phyloP scores from a whole-genome alignment of 164 flowering plant genomes.

The Magnolia sinica region DNA sequence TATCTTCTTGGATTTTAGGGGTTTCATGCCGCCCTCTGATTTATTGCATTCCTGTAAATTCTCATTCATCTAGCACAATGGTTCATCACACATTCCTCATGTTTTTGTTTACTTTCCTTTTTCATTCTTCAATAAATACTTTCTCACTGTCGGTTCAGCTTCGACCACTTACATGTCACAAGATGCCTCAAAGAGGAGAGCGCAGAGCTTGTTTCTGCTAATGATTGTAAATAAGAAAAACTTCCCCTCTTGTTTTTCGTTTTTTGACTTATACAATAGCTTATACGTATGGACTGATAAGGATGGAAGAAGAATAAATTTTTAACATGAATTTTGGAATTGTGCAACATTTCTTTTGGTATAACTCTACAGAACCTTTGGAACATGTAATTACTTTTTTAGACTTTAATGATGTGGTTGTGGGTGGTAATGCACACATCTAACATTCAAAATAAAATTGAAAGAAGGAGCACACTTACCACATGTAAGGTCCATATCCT shows the following conservation, averaged over 20 bases:
- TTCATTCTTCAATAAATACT: constrained; percentile 3
- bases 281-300: neutral
- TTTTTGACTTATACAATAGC: neutral
- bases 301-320: neutral
- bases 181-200: neutral
- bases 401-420: neutral
- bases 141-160: constrained; percentile 1
- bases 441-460: neutral
- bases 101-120: neutral
- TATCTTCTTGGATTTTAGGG: neutral
- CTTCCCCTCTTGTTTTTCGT: neutral
- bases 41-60: neutral
- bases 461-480: neutral
- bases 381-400: neutral
- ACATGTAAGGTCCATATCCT: no score
- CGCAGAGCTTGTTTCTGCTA: neutral
- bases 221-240: neutral
- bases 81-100: neutral
- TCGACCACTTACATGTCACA: neutral
- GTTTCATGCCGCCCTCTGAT: neutral
- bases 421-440: neutral
- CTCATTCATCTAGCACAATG: neutral
- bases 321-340: neutral
- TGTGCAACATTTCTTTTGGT: neutral
- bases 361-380: no score